Evolutionary conservation across 2,329 filamentous ascomycete genomes (phyloP), one percentile per base, ranked within the genome.

Genomic region (Fusarium continuum): DNA sequence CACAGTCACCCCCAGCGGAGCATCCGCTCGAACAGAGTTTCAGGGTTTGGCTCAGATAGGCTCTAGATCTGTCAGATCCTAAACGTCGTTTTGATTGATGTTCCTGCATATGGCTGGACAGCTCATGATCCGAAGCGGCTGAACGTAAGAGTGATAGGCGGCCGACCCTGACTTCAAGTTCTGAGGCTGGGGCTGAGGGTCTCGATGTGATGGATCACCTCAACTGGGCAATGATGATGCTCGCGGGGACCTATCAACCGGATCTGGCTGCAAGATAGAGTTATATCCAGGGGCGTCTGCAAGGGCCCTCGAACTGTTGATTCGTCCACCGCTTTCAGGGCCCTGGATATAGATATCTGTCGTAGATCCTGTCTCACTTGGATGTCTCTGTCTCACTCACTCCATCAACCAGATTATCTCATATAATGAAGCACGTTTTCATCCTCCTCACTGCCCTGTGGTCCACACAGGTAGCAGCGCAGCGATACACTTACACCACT

Each of bases 401-500:
- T 26, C 19, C 17, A 20, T 38, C 26, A 28, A n/a, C 46, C 50
- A 16, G 35, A 10, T 22, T 51, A 6, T 14, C 26, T 31, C 17
- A 48, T 61, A 41, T 36, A 34, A 70, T 70, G 68, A 70, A 70
- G 35, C 14, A 41, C 29, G 26, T 35, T 22, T 32, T 55, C 10
- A 38, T 58, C 7, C 19, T 69, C 28, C 38, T 67, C 8, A 14
- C 34, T 34, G 38, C 56, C 3, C 20, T 61, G 23, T 58, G 54
- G 41, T 55, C 54, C 20, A 28, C 53, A 29, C 61, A 60, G 20
- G 46, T 43, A 29, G 50, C 51, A 20, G 66, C 66, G 13, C 61
- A 69, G 39, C 63, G 62, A 52, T 70, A 70, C 35, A 70, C 62
- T 45, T 70, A 70, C 31, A 67, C 68, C 19, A 69, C 68, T 9